Base-by-base conservation (phyloP, 106 monocot species). In the Ottelia alismoides region DNA sequence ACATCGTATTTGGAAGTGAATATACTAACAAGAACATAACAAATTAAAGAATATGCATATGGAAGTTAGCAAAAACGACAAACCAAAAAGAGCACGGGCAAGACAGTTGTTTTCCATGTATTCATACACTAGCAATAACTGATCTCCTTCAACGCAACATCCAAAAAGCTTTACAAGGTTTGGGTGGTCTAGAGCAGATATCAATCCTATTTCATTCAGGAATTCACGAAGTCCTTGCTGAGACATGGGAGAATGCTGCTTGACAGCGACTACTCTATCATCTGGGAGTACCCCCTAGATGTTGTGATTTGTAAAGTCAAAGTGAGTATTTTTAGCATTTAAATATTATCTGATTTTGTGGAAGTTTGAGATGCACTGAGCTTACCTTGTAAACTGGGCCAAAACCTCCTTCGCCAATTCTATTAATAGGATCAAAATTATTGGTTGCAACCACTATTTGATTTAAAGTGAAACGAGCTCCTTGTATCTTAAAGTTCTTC, bases 321-420 rank as follows among this genome's bases (percentile, higher is more conserved):
- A 7, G 24, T 23, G 22, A 19, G 20, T 20, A 50, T 17, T n/a
- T n/a, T n/a, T n/a, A n/a, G n/a, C n/a, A n/a, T n/a, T n/a, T n/a
- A n/a, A n/a, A n/a, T n/a, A 51, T 18, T 51, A 11, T 11, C 1
- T 11, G 24, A 51, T 43, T 43, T 16, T 7, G 6, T 43, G 40
- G 6, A 43, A 6, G 40, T 7, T 7, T 16, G 16, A 16, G 6
- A 6, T 16, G 6, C 40, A 6, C 40, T 22, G 2, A 20, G 24
- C 2, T 11, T 7, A 3, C 19, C 19, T 3, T 20, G 11, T 51
- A 51, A 7, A 51, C 9, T 2, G 61, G 61, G 2, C 61, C 61
- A 49, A 61, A 61, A 18, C 61, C 61, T 20, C 61, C 61, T 61
- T 61, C 61, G 12, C 61, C 61, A 28, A 61, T 61, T 45, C 49